Base-by-base conservation (phyloP, 2,329 filamentous ascomycete genomes). In the Penicillium rolfsii region DNA sequence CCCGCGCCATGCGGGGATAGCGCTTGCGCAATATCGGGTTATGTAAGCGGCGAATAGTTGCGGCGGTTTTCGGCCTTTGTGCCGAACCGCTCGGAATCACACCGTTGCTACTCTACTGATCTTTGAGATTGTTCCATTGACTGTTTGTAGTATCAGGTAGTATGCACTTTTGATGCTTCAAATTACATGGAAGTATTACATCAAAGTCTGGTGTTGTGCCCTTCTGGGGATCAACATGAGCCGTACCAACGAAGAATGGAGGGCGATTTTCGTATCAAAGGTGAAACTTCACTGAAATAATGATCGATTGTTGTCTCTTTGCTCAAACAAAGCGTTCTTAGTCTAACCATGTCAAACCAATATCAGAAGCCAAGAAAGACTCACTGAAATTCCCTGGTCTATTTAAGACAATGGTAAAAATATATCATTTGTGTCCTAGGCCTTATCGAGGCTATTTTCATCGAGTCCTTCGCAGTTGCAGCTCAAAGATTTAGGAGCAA, bases 1-100 rank as follows among this genome's bases (percentile, higher is more conserved):
- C 58, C 52, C 53, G 57, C 49, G 56, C 48, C 60, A 57, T 70
- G 67, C 67, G 66, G 67, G 67, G 65, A 63, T 40, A 36, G 30
- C 30, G 33, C 50, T 66, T 61, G 65, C 48, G 48, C 50, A 49
- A 52, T 52, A 45, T 46, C 38, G 48, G 48, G 48, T 58, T 58
- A 58, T 36, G 48, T 58, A 58, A 58, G 52, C 55, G 48, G 38
- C 38, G 45, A 45, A 45, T 26, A 9, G 12, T 45, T 52, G 55
- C 55, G 46, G 24, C 46, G 55, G 12, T 28, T 48, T 48, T 52
- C 55, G 55, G 55, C 14, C 38, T 58, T 57, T 2, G 22, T 22
- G 49, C 53, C 46, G 57, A 61, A 22, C n/a, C 5, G 16, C n/a
- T 50, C 48, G 48, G 48, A n/a, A 30, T 22, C 8, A 4, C 24